These are phyloP conservation scores for Saturnispora zaruensis DNA, from an alignment of 805 yeast genomes.

Conservation along the genomic window DNA sequence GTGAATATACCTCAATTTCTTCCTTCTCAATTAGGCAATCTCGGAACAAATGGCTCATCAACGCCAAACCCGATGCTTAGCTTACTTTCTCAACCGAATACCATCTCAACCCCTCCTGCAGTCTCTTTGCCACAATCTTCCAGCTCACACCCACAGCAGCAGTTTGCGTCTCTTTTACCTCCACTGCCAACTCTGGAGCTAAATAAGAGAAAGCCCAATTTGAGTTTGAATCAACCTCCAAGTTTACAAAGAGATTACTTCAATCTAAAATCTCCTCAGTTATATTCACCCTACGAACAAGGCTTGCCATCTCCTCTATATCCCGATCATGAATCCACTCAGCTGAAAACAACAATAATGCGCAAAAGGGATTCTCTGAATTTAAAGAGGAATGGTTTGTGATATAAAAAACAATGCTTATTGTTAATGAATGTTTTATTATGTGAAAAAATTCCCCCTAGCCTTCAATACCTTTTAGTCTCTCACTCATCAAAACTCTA, in stretches of 20 bases:
- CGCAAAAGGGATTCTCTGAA: slow-evolving; percentile 7
- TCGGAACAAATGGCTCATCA: neutral
- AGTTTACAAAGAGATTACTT: slow-evolving; percentile 1
- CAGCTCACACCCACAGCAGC: neutral
- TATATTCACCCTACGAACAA: slow-evolving; percentile 14
- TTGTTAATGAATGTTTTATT: neutral
- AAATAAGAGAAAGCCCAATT: slow-evolving; percentile 3
- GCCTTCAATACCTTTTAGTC: neutral
- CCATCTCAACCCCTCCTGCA: slow-evolving; percentile 4
- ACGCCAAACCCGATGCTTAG: neutral
- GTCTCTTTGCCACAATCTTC: neutral
- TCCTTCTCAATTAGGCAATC: slow-evolving; percentile 7
- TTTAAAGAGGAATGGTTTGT: slow-evolving; percentile 6
- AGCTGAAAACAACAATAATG: slow-evolving; percentile 7
- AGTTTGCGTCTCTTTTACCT: neutral
- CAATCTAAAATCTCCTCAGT: slow-evolving; percentile 2
- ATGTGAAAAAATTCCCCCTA: neutral
- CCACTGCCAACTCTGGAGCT: neutral
- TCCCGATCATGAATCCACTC: neutral
- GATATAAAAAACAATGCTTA: neutral
- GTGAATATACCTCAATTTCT: slow-evolving; percentile 12
- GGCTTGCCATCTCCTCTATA: slow-evolving; percentile 9
- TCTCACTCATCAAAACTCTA: neutral
- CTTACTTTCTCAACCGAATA: neutral
- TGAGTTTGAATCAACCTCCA: slow-evolving; percentile 2